Conservation (phyloP, 2,329 filamentous ascomycete species). For the Cadophora luteo-olivacea region DNA sequence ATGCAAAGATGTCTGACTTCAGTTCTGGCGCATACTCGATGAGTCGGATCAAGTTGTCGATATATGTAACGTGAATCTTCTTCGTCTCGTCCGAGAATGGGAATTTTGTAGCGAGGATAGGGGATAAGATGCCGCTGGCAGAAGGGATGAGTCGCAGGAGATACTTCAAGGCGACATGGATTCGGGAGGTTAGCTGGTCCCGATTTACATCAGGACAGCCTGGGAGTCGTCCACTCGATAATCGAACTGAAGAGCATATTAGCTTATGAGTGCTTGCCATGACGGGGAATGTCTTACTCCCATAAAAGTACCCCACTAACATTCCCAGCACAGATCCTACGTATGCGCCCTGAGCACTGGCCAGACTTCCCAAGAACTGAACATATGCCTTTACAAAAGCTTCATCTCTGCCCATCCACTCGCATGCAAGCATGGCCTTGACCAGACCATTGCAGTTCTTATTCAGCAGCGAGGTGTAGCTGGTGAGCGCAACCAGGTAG, state of each 20-base stretch:
- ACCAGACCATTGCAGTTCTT: slow-evolving; percentile 65
- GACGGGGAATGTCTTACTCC: slow-evolving; percentile 47
- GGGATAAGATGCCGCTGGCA: slow-evolving; percentile 72
- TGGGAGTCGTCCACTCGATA: slow-evolving; percentile 43
- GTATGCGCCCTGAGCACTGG: slow-evolving; percentile 83
- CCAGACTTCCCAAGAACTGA: slow-evolving; percentile 72
- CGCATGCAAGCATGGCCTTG: slow-evolving; percentile 62
- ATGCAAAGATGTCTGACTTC: slow-evolving; percentile 78
- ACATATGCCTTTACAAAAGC: slow-evolving; percentile 71
- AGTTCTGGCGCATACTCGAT: slow-evolving; percentile 80
- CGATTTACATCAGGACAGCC: slow-evolving; percentile 65
- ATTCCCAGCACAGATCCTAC: slow-evolving; percentile 77
- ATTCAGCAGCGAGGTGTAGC: slow-evolving; percentile 64
- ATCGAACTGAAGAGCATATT: slow-evolving; percentile 47
- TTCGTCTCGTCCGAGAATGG: slow-evolving; percentile 79
- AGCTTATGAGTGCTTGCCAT: slow-evolving; percentile 45
- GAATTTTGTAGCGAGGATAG: slow-evolving; percentile 71
- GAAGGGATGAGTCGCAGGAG: slow-evolving; percentile 84
- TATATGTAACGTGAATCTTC: slow-evolving; percentile 84
- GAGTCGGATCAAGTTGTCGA: slow-evolving; percentile 81
- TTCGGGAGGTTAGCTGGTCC: slow-evolving; percentile 70
- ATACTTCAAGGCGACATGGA: slow-evolving; percentile 78
- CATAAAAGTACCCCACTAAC: slow-evolving; percentile 79
- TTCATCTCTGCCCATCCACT: slow-evolving; percentile 70
- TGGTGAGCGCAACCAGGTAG: slow-evolving; percentile 68